Evolutionary conservation across 106 monocot species (phyloP), one percentile per base, ranked within the genome.

Genomic region (Alisma plantagoaquatica): DNA sequence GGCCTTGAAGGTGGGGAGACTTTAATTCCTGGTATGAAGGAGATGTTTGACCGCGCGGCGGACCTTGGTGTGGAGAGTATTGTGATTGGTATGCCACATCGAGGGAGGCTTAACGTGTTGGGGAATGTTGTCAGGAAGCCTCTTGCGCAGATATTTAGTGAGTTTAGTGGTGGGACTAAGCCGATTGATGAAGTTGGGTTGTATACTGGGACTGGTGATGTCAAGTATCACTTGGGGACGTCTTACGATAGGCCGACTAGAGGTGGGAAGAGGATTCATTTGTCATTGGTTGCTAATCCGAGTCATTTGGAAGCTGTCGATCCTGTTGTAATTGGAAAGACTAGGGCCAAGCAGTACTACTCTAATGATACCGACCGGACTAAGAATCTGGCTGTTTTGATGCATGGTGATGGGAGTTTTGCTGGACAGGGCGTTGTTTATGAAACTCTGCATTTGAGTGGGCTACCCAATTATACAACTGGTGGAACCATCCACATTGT

Each of bases 381-480:
- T 25, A 84, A 76, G 65, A 84, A 81, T 38, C 15, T 89, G 73
- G 84, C 83, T 2, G 68, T 96, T 0, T 41, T 96, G 47, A 68
- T 96, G 22, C 89, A 96, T 61, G 96, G 96, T 46, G 96, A 96
- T 61, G 89, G 96, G 46, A 89, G 89, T 65, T 96, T 96, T 78
- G 73, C 88, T 2, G 96, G 96, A 43, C 96, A 96, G 50, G 96
- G 96, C 51, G 96, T 96, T 29, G 96, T 96, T 48, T 96, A 84
- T 57, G 96, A 96, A 62, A 89, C 96, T 27, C 56, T 96, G 12
- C 88, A 96, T 75, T 66, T 96, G 9, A 96, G 96, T 58, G 96
- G 63, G 2, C 77, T 96, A 28, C 78, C 80, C 4, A 96, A 85
- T 44, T 96, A 96, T 67, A 84, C 96, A 1, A 85, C 78, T 41